phyloP scores from a whole-genome alignment of 345 rosid genomes.

The Eucalyptus urophylla region DNA sequence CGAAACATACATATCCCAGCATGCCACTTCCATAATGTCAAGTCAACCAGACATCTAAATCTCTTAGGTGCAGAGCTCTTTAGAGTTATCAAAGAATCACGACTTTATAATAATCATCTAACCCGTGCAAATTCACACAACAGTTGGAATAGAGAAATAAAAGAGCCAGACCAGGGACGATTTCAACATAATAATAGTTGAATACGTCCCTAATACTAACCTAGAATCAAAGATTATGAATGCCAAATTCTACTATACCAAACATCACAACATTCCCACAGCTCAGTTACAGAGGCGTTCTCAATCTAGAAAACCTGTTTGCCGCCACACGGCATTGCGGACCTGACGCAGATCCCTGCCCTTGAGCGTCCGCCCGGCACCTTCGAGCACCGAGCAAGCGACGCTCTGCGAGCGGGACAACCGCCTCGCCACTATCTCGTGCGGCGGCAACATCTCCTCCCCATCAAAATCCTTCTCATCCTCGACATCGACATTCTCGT shows the following conservation, averaged over 20 bases:
- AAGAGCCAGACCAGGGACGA: not conserved
- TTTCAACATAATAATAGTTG: not conserved
- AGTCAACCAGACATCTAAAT: not conserved
- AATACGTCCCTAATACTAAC: not conserved
- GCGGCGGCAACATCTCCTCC: conserved; percentile 79
- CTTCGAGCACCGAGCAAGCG: conserved; percentile 76
- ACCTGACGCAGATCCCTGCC: conserved; percentile 89
- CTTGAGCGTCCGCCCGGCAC: conserved; percentile 80
- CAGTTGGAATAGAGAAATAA: not conserved
- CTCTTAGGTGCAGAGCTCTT: not conserved
- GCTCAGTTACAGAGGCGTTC: not conserved
- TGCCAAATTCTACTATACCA: not conserved
- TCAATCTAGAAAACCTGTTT: conserved; percentile 80
- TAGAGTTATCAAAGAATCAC: not conserved
- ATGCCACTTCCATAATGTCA: not conserved
- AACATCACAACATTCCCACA: not conserved
- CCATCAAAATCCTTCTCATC: conserved; percentile 7
- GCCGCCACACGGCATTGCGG: conserved; percentile 67
- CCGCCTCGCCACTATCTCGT: conserved; percentile 70
- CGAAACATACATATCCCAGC: not conserved
- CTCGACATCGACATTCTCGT: conserved; percentile 19
- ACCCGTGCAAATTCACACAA: not conserved
- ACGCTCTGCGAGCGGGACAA: conserved; percentile 37
- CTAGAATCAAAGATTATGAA: not conserved
- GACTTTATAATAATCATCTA: not conserved